A percentile compares a stretch with the other conserved stretches of the same genome.
phyloP scores from a whole-genome alignment of 2,329 filamentous ascomycete species.

The Hortaea sp. region DNA sequence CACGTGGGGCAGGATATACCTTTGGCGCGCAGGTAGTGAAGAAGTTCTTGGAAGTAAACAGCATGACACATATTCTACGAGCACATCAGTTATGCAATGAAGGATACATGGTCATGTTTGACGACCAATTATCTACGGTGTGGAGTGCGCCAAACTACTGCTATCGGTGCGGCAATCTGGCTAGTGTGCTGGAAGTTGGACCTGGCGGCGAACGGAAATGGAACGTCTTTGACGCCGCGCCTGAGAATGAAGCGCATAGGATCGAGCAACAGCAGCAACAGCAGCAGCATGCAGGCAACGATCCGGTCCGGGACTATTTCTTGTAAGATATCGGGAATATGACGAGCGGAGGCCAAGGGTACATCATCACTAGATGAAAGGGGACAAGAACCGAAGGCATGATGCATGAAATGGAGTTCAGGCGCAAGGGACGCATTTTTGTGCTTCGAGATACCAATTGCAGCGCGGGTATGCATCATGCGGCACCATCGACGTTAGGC shows the following conservation, averaged over 20 bases:
- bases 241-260: conserved; percentile 86
- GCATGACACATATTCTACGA: conserved; percentile 92
- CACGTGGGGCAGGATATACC: conserved; percentile 88
- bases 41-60: conserved; percentile 95
- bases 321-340: conserved; percentile 36
- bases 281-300: conserved; percentile 56
- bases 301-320: conserved; percentile 58
- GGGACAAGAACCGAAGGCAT: too few species aligned
- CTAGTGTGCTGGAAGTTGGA: conserved; percentile 91
- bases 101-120: conserved; percentile 93
- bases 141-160: conserved; percentile 86
- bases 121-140: conserved; percentile 87
- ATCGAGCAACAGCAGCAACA: conserved; percentile 58
- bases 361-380: too few species aligned
- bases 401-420: too few species aligned
- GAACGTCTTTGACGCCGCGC: conserved; percentile 94
- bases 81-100: conserved; percentile 99
- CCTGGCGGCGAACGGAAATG: conserved; percentile 89
- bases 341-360: too few species aligned
- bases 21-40: conserved; percentile 97
- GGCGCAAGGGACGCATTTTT: too few species aligned
- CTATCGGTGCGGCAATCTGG: conserved; percentile 79
- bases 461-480: too few species aligned
- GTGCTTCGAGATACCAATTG: too few species aligned
- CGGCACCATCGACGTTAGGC: too few species aligned